These are phyloP conservation scores for Rachicladosporium sp. DNA, from an alignment of 2,329 filamentous ascomycete species.

Conservation along the genomic window DNA sequence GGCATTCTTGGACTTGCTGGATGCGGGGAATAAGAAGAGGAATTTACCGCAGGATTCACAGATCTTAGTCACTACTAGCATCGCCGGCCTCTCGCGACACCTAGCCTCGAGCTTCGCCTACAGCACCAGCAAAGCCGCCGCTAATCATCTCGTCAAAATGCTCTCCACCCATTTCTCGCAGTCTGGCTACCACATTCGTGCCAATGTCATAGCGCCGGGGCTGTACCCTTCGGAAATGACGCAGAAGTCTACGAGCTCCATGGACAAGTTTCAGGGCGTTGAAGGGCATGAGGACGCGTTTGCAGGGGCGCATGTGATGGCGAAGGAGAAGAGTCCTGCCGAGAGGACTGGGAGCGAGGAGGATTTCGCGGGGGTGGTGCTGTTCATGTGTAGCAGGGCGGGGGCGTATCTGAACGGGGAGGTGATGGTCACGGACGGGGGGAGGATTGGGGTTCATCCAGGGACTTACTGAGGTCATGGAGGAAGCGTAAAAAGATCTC, in stretches of 20 bases:
- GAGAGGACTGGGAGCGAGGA: conserved; percentile 47
- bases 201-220: conserved; percentile 39
- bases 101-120: conserved; percentile 33
- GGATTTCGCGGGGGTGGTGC: conserved; percentile 52
- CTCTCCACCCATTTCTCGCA: conserved; percentile 31
- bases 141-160: conserved; percentile 38
- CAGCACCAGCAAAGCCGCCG: conserved; percentile 34
- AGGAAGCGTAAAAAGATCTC: no score
- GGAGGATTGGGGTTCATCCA: conserved; percentile 31
- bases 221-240: conserved; percentile 23
- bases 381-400: conserved; percentile 53
- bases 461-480: no score
- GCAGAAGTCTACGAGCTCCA: conserved; percentile 3
- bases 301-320: conserved; percentile 42
- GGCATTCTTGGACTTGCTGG: conserved; percentile 30
- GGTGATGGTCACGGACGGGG: conserved; percentile 51
- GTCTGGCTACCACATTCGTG: conserved; percentile 32
- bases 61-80: conserved; percentile 36
- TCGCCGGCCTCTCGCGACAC: conserved; percentile 32
- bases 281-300: conserved; percentile 16
- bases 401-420: conserved; percentile 56
- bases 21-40: conserved; percentile 30
- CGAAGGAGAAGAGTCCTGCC: conserved; percentile 39
- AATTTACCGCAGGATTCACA: conserved; percentile 27
- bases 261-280: conserved; percentile 12